Percentiles rank a stretch among this genome's conserved stretches.
These are phyloP conservation scores for Botrytis byssoidea DNA, from an alignment of 2,329 filamentous ascomycete genomes.

Conservation along the genomic window DNA sequence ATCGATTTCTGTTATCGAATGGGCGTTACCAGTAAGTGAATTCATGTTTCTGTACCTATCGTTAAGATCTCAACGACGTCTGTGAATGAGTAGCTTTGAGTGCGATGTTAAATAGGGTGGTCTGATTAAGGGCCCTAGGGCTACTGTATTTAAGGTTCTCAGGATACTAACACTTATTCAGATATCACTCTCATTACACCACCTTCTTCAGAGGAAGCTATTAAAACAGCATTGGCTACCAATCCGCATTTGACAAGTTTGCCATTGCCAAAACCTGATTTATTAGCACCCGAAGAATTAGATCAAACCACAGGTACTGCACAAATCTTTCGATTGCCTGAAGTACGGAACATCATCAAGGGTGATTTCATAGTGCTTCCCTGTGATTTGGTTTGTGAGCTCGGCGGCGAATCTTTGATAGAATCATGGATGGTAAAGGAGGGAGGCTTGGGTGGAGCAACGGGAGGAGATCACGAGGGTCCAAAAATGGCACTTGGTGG, in stretches of 20 bases:
- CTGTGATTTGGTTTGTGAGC: conserved; percentile 89
- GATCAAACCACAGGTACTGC: conserved; percentile 86
- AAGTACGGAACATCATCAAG: conserved; percentile 75
- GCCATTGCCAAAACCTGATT: conserved; percentile 68
- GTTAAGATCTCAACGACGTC: neutral
- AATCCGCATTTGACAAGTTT: conserved; percentile 75
- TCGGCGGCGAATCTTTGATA: conserved; percentile 77
- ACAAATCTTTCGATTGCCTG: conserved; percentile 79
- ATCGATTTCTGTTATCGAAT: conserved; percentile 82
- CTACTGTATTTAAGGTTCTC: neutral
- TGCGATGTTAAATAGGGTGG: neutral
- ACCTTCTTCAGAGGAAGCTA: conserved; percentile 63
- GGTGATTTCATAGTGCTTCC: conserved; percentile 88
- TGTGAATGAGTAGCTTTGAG: neutral
- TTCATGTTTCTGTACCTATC: neutral
- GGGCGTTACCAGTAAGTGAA: conserved; percentile 66
- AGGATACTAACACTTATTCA: conserved; percentile 37
- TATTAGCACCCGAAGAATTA: conserved; percentile 73
- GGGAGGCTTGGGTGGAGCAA: conserved; percentile 62
- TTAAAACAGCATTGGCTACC: conserved; percentile 69
- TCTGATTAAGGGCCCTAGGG: neutral
- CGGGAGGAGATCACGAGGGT: conserved; percentile 49
- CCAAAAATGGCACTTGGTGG: conserved; percentile 51
- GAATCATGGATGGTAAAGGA: conserved; percentile 92
- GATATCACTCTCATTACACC: conserved; percentile 63